Percentiles rank a stretch among this genome's conserved stretches.
Evolutionary conservation across 495 filamentous ascomycete genomes (phyloP).

Genomic region (Xylaria longipes): DNA sequence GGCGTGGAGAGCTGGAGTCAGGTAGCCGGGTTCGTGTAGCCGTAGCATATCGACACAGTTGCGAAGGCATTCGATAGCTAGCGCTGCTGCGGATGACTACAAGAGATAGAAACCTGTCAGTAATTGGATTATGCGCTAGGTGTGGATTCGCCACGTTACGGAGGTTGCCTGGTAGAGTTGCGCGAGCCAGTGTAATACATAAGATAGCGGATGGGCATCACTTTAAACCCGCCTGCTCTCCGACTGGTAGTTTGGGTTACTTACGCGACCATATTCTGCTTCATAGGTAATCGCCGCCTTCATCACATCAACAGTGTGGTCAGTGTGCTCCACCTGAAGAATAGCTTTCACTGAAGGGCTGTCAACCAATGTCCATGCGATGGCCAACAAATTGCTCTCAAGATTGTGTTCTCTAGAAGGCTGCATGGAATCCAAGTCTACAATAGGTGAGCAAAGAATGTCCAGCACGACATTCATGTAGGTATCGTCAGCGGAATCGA

Average conservation of each 20-base stretch:
- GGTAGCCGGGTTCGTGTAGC: not conserved
- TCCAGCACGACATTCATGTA: slow-evolving; percentile 36
- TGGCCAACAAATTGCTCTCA: not conserved
- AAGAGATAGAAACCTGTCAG: not conserved
- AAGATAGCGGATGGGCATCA: not conserved
- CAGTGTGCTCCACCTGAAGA: slow-evolving; percentile 21
- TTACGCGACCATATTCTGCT: slow-evolving; percentile 32
- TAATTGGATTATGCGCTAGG: not conserved
- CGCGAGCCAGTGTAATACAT: not conserved
- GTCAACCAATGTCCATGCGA: not conserved
- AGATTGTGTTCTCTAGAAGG: not conserved
- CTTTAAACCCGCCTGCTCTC: not conserved
- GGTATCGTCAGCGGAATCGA: slow-evolving; percentile 25
- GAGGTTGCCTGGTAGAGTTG: not conserved
- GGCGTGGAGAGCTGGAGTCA: not conserved
- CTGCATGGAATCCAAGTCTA: not conserved
- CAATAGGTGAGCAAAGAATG: slow-evolving; percentile 33
- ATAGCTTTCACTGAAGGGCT: not conserved
- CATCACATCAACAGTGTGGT: slow-evolving; percentile 32
- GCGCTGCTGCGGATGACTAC: not conserved
- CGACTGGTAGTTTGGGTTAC: not conserved
- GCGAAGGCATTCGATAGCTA: not conserved
- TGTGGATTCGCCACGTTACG: not conserved
- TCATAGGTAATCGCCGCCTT: slow-evolving; percentile 36
- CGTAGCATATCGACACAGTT: not conserved